Base-by-base conservation (phyloP, 306 rosid species). In the Cotoneaster glaucophyllus region DNA sequence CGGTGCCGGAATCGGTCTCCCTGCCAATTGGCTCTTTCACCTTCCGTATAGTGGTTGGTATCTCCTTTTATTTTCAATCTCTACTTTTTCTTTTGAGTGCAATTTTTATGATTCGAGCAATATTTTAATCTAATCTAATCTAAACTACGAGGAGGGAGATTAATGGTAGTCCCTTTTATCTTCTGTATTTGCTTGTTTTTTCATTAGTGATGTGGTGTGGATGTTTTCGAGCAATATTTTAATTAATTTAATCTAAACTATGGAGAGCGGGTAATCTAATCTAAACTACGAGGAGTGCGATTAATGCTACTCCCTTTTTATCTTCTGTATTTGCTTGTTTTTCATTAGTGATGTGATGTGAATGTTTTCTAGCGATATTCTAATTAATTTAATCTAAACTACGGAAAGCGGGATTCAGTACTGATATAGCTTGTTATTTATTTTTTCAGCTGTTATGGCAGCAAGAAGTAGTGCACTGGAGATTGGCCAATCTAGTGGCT, bases 1-100 rank as follows among this genome's bases (percentile, higher is more conserved):
- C 81, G 98, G 98, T 63, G 18, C 89, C 66, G 98, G 98, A 28
- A 44, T 94, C 76, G 98, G 98, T 76, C 86, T 90, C 52, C 98
- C 98, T 12, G 88, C 91, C 69, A 90, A 91, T 68, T 67, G 74
- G 72, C 67, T 90, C 77, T 87, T 64, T 80, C 82, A 77, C 77
- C 76, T 74, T 74, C 89, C 98, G 48, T 86, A 81, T 76, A 74
- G 80, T 69, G 98, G 98, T 94, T 41, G 44, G 44, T 9, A 41
- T 41, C 12, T 41, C 12, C 12, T 41, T 41, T 41, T 41, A 41
- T 10, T 41, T 41, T 41, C 44, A 52, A 19, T 52, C 21, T 52
- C 57, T 17, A 52, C 0, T 19, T 17, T 14, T 17, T 52, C 57
- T 17, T 41, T 9, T 9, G 12, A 41, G 44, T 41, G 44, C 44